Evolutionary conservation across 2,329 filamentous ascomycete genomes (phyloP).

Genomic region (Paraphoma sp.): DNA sequence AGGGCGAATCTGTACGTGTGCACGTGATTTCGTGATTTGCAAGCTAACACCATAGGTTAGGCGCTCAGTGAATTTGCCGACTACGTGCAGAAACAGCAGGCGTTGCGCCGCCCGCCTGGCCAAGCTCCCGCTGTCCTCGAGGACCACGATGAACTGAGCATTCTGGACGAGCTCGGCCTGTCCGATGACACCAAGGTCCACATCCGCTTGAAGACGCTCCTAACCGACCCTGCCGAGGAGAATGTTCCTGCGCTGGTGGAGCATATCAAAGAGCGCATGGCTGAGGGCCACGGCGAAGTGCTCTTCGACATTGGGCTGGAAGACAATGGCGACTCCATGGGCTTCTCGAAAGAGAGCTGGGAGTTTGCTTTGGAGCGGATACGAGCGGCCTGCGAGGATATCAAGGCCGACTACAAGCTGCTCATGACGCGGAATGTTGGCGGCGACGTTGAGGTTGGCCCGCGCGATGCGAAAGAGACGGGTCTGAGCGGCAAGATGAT

Average conservation of each 20-base stretch:
- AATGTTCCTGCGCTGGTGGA: constrained; percentile 68
- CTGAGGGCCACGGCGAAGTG: constrained; percentile 86
- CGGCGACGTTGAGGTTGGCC: constrained; percentile 73
- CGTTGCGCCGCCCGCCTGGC: constrained; percentile 61
- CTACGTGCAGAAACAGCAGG: constrained; percentile 94
- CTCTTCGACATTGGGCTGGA: constrained; percentile 93
- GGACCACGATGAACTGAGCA: constrained; percentile 88
- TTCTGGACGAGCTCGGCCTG: constrained; percentile 79
- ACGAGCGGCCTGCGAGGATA: constrained; percentile 66
- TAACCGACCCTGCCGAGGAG: constrained; percentile 66
- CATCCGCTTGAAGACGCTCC: constrained; percentile 75
- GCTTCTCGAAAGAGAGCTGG: constrained; percentile 77
- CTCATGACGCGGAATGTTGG: constrained; percentile 91
- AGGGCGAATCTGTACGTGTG: constrained; percentile 78
- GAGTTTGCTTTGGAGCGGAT: constrained; percentile 72
- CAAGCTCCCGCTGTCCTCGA: constrained; percentile 52
- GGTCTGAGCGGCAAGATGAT: constrained; percentile 86
- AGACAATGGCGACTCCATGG: constrained; percentile 86
- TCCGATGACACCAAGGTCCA: constrained; percentile 70
- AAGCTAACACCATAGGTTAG: constrained; percentile 43
- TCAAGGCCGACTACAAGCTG: constrained; percentile 78
- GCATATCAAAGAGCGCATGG: constrained; percentile 67
- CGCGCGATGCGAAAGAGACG: constrained; percentile 70
- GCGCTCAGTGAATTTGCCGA: constrained; percentile 96
- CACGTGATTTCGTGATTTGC: background rate